Conservation (phyloP, 2,329 filamentous ascomycete genomes). For the Stagonosporopsis rhizophila region DNA sequence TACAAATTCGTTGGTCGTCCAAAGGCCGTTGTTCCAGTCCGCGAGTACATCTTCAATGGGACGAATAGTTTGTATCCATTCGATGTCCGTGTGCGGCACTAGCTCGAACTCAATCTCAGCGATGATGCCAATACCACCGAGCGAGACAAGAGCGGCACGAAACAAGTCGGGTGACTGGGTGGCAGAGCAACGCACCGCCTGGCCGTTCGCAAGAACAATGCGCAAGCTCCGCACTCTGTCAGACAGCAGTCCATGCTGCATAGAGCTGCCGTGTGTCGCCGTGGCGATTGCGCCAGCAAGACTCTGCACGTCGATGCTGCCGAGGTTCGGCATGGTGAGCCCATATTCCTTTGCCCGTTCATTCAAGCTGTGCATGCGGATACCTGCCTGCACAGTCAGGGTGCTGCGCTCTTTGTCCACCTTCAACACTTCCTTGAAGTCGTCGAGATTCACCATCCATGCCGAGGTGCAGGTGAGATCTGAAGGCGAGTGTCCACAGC, state of each 20-base stretch:
- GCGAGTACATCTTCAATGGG: slow-evolving; percentile 72
- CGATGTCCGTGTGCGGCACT: slow-evolving; percentile 80
- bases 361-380: slow-evolving; percentile 78
- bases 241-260: slow-evolving; percentile 83
- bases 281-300: slow-evolving; percentile 92
- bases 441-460: slow-evolving; percentile 94
- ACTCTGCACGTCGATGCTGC: slow-evolving; percentile 94
- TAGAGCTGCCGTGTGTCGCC: slow-evolving; percentile 88
- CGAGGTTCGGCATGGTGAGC: slow-evolving; percentile 87
- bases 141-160: slow-evolving; percentile 82
- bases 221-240: slow-evolving; percentile 77
- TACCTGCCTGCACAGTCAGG: slow-evolving; percentile 85
- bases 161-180: slow-evolving; percentile 79
- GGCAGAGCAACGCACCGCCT: slow-evolving; percentile 71
- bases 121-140: slow-evolving; percentile 90
- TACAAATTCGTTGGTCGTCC: slow-evolving; percentile 86
- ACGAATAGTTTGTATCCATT: slow-evolving; percentile 83
- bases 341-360: slow-evolving; percentile 75
- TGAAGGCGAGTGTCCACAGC: slow-evolving; percentile 90
- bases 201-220: slow-evolving; percentile 83
- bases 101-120: slow-evolving; percentile 87
- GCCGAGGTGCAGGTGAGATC: slow-evolving; percentile 90
- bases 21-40: slow-evolving; percentile 76
- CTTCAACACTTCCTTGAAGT: slow-evolving; percentile 74
- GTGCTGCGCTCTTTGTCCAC: slow-evolving; percentile 71